phyloP scores from a whole-genome alignment of 1,139 yeast species.

The Hansenula sp. region DNA sequence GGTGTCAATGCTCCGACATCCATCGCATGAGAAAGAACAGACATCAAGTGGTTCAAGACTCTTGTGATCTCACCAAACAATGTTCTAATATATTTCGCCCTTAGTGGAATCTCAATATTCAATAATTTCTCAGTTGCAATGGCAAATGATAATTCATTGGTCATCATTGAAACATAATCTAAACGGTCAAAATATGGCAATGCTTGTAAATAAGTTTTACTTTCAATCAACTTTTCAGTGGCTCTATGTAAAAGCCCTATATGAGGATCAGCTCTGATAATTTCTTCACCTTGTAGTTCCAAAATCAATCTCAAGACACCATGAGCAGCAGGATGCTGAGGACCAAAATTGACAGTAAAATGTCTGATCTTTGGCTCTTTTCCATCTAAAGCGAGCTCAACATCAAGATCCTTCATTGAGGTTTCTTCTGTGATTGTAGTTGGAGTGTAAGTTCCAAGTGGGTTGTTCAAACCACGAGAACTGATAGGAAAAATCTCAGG shows the following conservation, averaged over 20 bases:
- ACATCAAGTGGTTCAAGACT: constrained; percentile 81
- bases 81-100: constrained; percentile 84
- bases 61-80: constrained; percentile 87
- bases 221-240: constrained; percentile 82
- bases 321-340: constrained; percentile 95
- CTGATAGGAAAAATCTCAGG: background rate
- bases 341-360: constrained; percentile 87
- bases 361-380: constrained; percentile 62
- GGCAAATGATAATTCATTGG: constrained; percentile 83
- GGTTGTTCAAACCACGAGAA: constrained; percentile 11
- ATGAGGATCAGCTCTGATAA: constrained; percentile 84
- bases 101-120: constrained; percentile 79
- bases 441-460: constrained; percentile 28
- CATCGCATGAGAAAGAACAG: constrained; percentile 86
- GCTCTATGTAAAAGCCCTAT: constrained; percentile 87
- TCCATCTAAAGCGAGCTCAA: constrained; percentile 11
- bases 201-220: constrained; percentile 82
- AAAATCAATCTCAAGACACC: constrained; percentile 85
- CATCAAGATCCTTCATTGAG: constrained; percentile 9
- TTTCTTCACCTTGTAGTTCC: constrained; percentile 87
- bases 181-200: constrained; percentile 86
- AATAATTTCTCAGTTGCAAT: constrained; percentile 83
- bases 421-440: constrained; percentile 11
- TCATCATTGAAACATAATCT: constrained; percentile 91
- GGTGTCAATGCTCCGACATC: constrained; percentile 95